phyloP scores from a whole-genome alignment of 192 early-diverging fungal species.

The Backusella circina region DNA sequence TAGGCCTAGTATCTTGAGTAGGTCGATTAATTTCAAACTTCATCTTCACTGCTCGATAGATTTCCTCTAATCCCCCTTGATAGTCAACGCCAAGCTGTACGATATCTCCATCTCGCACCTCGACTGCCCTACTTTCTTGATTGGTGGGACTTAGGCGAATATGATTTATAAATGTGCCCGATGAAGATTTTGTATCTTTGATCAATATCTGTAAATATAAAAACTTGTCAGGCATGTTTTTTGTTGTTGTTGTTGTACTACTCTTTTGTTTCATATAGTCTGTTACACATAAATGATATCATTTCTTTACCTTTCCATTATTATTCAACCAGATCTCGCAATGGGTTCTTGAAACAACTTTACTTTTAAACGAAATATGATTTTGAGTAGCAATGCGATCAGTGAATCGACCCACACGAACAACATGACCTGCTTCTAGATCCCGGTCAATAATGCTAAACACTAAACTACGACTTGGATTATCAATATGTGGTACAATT shows the following conservation, averaged over 20 bases:
- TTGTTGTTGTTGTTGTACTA: neutral
- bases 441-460: constrained; percentile 63
- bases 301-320: constrained; percentile 36
- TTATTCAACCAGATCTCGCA: constrained; percentile 88
- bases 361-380: constrained; percentile 81
- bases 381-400: constrained; percentile 35
- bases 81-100: constrained; percentile 88
- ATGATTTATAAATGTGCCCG: constrained; percentile 87
- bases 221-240: neutral
- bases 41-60: constrained; percentile 81
- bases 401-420: constrained; percentile 57
- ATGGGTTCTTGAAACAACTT: constrained; percentile 91
- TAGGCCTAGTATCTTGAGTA: constrained; percentile 42
- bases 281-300: neutral
- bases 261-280: neutral
- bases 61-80: constrained; percentile 74
- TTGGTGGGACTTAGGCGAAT: constrained; percentile 74
- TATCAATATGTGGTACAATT: constrained; percentile 14
- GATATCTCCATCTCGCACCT: constrained; percentile 75
- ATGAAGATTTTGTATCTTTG: constrained; percentile 80
- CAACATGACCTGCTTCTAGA: constrained; percentile 52
- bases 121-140: constrained; percentile 68
- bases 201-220: constrained; percentile 71
- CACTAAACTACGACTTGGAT: constrained; percentile 9
- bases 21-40: constrained; percentile 54